A percentile compares a stretch with the other conserved stretches of the same genome.
Conservation (phyloP, 441 rosid species). For the Mallotus japonicus region DNA sequence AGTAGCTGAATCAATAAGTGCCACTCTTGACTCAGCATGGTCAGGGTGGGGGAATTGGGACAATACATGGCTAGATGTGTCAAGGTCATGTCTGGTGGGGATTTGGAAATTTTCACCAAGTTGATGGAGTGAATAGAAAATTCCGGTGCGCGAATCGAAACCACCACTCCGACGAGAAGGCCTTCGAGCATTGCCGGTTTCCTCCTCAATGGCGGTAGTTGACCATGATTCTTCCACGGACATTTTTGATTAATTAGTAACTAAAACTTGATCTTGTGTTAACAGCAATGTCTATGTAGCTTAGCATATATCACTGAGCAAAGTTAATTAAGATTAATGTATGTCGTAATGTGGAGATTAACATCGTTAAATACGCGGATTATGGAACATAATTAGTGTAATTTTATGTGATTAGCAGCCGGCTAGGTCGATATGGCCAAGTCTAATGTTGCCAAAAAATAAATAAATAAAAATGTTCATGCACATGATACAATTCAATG, state of each 20-base stretch:
- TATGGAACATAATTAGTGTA: neutral
- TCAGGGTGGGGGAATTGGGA: constrained; percentile 48
- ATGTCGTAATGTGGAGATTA: constrained; percentile 3
- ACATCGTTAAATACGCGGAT: constrained; percentile 26
- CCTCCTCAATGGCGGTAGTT: constrained; percentile 7
- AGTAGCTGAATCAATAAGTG: constrained; percentile 44
- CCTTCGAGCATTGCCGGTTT: constrained; percentile 5
- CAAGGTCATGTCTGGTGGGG: constrained; percentile 38
- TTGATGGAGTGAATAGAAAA: constrained; percentile 40
- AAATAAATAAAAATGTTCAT: neutral
- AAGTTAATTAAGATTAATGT: constrained; percentile 3
- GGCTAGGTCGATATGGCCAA: constrained; percentile 18
- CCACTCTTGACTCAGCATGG: constrained; percentile 36
- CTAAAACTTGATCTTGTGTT: neutral
- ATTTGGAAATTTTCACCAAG: constrained; percentile 31
- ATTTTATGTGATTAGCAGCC: constrained; percentile 13
- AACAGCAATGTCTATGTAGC: too few relatives aligned
- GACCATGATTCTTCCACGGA: constrained; percentile 28
- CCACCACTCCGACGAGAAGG: constrained; percentile 35
- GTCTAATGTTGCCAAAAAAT: neutral
- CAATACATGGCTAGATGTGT: constrained; percentile 37
- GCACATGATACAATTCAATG: neutral
- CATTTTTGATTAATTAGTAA: constrained; percentile 12
- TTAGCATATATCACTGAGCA: neutral
- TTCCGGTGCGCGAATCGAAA: constrained; percentile 36